Base-by-base conservation (phyloP, 2,329 filamentous ascomycete species). In the Cytospora leucostoma region DNA sequence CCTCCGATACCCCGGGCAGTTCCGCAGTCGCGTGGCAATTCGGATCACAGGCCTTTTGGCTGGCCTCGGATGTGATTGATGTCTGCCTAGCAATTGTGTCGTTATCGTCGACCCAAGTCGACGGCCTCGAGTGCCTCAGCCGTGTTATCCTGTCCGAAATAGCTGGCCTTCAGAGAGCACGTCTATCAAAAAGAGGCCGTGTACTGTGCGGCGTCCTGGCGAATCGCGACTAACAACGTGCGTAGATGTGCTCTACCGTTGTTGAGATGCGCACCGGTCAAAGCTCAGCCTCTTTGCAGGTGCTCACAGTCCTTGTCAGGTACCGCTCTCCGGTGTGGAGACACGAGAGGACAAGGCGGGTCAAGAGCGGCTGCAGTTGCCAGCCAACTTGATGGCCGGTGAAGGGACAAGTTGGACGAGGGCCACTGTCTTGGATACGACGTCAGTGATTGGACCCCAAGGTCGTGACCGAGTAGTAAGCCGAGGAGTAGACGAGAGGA, bases 361-460 rank as follows among this genome's bases (percentile, higher is more conserved):
- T 58, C 50, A 50, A 52, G 11, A 54, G 19, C 52, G 32, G 40
- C 56, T 53, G 56, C 47, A 59, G 52, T 58, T 60, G 63, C 44
- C 17, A 62, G 52, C 38, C 37, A 37, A 56, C 49, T 54, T 54
- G 44, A 51, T 38, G 56, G 55, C 61, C 57, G 64, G 64, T 65
- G 54, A 65, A 58, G 49, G 54, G 54, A 34, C 49, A 50, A 58
- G 49, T 54, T 38, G 38, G 55, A 47, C 54, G 58, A 62, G 57
- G 27, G 57, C 51, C 62, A 49, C 61, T 61, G 58, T 61, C 47
- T 49, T 61, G 57, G 51, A 61, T 61, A 57, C 64, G 56, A 65
- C 56, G 57, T 65, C 56, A 65, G 64, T 57, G 35, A 60, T 52
- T 56, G 49, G 53, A 62, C 54, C 38, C 60, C 27, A 27, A 33